Base-by-base conservation (phyloP, 768 basidiomycete species). In the Termitomyces sp. region DNA sequence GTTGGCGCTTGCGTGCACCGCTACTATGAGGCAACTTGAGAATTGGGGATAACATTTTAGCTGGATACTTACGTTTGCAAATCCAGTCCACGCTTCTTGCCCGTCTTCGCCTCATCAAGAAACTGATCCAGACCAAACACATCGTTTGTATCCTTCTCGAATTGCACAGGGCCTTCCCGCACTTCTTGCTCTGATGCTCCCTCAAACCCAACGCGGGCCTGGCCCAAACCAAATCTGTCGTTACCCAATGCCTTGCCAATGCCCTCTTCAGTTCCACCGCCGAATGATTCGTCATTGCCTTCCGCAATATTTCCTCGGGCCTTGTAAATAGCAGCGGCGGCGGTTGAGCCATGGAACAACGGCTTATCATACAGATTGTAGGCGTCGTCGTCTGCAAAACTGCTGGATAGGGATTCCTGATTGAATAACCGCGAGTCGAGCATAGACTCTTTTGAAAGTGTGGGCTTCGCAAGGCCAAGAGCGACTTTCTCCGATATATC, bases 401-500 rank as follows among this genome's bases (percentile, higher is more conserved):
- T 82, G 44, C 77, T 80, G 0, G 86, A 80, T 46, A 96, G 78
- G 8, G 91, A 86, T 69, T 99, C 97, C 68, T 95, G 90, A 74
- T 99, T 98, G 84, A 98, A 99, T 57, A 99, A 75, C 53, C 97
- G 88, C 28, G 94, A 95, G 71, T 99, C 97, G 69, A 98, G 76
- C 90, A 98, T 94, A 5, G 91, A 88, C 73, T 99, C 97, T 72
- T 99, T 99, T 38, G 94, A 93, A 60, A 90, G 68, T 1, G 95
- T 94, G 6, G 97, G 97, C 72, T 98, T 99, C 33, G 97, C 97
- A 49, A 99, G 84, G 40, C 97, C 97, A 33, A 99, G 85, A 4
- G 97, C 97, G 53, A 99, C 87, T 80, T 99, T 98, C 75, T 99
- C 97, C 2, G 97, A 99, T 48, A 99, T 98, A 72, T 98, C 97